Base-by-base conservation (phyloP, 768 basidiomycete genomes). In the Naganishia vaughanmartiniae region DNA sequence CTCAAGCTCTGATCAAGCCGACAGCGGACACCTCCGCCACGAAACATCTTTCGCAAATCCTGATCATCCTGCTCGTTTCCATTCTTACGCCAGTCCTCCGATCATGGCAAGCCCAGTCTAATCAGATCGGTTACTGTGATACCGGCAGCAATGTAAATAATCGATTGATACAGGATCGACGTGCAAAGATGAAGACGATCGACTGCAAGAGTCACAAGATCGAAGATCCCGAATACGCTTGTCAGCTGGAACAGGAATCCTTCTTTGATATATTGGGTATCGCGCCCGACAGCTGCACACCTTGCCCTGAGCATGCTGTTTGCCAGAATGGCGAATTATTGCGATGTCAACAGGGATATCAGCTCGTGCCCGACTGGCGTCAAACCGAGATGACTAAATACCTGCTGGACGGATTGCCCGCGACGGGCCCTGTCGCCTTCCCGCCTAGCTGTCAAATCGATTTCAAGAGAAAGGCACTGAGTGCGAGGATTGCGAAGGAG, bases 101-200 rank as follows among this genome's bases (percentile, higher is more conserved):
- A 70, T 30, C 70, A 58, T 67, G 39, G 66, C 53, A 54, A 36
- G 60, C 33, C 4, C 60, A 63, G 33, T 63, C 60, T 26, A 63
- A 28, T 36, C 60, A 63, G 24, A 55, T 79, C 54, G 83, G 83
- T 1, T 83, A 76, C 76, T 83, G 83, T 76, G 82, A 83, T 70
- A 68, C 81, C 0, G 70, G 48, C 24, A 65, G 74, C 3, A 46
- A 31, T 4, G 75, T 77, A 39, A 83, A 83, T 73, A 63, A 46
- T 30, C 60, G 60, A 11, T 45, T 63, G 10, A n/a, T 63, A 28
- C 60, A 63, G 10, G 60, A 63, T 53, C 76, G 24, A 65, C 78
- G 58, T 57, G 81, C 28, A 51, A 4, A 75, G 72, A 28, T 24
- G 65, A 54, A 48, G 36, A 39, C n/a, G 26, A 42, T 65, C 67